Percentiles rank a stretch among this genome's conserved stretches.
Evolutionary conservation across 2,329 filamentous ascomycete genomes (phyloP).

Genomic region (Neocatenulostroma microsporum): DNA sequence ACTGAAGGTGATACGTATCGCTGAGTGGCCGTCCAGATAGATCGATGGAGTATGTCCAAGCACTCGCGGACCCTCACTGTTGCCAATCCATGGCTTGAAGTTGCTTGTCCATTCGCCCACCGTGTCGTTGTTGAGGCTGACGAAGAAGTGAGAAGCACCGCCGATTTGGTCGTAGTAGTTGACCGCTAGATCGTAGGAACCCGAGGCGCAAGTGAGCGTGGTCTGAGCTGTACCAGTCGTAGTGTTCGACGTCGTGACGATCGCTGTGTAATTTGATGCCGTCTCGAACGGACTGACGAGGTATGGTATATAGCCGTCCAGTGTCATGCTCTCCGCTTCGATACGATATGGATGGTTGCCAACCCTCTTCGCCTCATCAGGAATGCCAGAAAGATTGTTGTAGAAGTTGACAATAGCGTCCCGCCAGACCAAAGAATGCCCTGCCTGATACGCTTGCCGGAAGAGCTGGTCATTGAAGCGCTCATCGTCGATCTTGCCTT

Average conservation of each 20-base stretch:
- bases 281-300: conserved; percentile 52
- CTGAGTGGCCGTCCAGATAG: conserved; percentile 58
- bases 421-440: conserved; percentile 63
- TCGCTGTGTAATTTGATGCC: conserved; percentile 48
- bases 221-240: conserved; percentile 45
- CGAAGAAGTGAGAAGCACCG: conserved; percentile 50
- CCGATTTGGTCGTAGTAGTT: conserved; percentile 59
- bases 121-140: conserved; percentile 46
- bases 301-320: conserved; percentile 51
- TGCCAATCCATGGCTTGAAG: conserved; percentile 36
- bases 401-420: conserved; percentile 61
- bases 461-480: conserved; percentile 53
- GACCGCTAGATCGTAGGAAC: conserved; percentile 55
- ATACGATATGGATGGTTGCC: conserved; percentile 57
- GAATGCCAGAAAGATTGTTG: conserved; percentile 52
- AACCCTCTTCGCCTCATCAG: conserved; percentile 50
- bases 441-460: conserved; percentile 57
- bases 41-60: conserved; percentile 52
- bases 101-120: conserved; percentile 48
- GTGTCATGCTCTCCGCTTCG: conserved; percentile 58
- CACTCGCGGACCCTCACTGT: conserved; percentile 42
- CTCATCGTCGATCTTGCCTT: conserved; percentile 51
- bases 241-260: conserved; percentile 49
- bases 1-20: conserved; percentile 53
- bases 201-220: conserved; percentile 42